Evolutionary conservation across 2,329 filamentous ascomycete species (phyloP), one percentile per base, ranked within the genome.

Genomic region (Penicillium corylophilum): DNA sequence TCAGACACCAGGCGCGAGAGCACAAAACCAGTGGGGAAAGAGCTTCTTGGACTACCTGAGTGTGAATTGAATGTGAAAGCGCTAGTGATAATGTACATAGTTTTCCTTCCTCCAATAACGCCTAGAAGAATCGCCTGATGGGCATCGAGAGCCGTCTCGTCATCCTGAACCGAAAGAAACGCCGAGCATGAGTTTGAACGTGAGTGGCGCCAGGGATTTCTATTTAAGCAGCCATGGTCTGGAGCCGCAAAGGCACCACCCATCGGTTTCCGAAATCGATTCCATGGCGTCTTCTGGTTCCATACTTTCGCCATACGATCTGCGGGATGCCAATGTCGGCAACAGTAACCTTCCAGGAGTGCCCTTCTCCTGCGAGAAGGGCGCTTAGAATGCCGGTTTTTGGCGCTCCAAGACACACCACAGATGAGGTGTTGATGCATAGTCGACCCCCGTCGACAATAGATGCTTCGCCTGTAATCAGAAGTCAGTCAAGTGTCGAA

Each of bases 261-360:
- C 93, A 97, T 59, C 86, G 83, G 53, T 86, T 85, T 22, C 90
- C 90, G 77, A 96, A 97, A 63, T 92, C 90, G 50, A 96, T 87
- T 0, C 91, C 91, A 59, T 89, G 86, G 18, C 91, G 84, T 45
- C 90, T 83, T 67, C 88, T 86, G 4, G 89, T 90, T 2, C 89
- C 89, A 1, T 89, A 88, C 69, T 90, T 90, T 66, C 87, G 87
- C 88, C 92, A 95, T 3, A 91, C 89, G 4, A 88, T 83, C 51
- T 89, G 86, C 2, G 85, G 86, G 13, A 96, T 82, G 0, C 94
- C 93, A 59, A 96, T 87, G 68, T 99, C 94, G 2, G 87, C 90
- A 12, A 97, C 83, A 66, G 85, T 89, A 1, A 97, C 76, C 47
- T 87, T 84, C 91, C 92, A 96, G 4, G 64, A 64, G 8, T 68